Conservation (phyloP, 1,139 yeast species). For the Geotrichum histeridarum region DNA sequence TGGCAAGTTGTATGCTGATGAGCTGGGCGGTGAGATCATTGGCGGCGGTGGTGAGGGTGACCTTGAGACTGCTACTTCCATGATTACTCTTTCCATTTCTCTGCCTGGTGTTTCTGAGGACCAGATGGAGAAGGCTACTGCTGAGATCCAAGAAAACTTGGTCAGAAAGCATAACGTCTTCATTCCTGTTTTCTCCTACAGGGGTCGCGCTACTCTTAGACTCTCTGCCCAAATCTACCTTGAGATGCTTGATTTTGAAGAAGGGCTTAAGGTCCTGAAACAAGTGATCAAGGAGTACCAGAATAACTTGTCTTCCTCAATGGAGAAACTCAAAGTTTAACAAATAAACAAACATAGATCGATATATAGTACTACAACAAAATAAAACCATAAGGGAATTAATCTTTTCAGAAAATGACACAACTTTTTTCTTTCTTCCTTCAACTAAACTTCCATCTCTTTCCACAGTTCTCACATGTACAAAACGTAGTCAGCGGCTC, state of each 20-base stretch:
- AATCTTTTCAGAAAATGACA: not conserved
- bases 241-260: conserved; percentile 50
- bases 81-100: conserved; percentile 50
- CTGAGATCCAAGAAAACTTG: conserved; percentile 21
- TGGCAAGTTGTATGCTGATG: conserved; percentile 38
- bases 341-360: not conserved
- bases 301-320: not conserved
- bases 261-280: conserved; percentile 40
- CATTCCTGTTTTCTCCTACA: conserved; percentile 45
- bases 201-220: conserved; percentile 45
- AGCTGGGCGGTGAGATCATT: conserved; percentile 37
- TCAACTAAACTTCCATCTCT: conserved; percentile 80
- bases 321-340: not conserved
- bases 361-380: not conserved
- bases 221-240: conserved; percentile 59
- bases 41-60: conserved; percentile 36
- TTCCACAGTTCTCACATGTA: conserved; percentile 95
- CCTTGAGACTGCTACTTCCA: conserved; percentile 37
- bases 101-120: conserved; percentile 14
- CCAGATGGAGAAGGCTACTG: conserved; percentile 8
- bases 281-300: conserved; percentile 21
- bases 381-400: not conserved
- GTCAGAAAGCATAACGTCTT: conserved; percentile 41
- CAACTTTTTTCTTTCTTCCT: not conserved
- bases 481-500: conserved; percentile 97